Evolutionary conservation across 1,139 yeast species (phyloP), one percentile per base, ranked within the genome.

Genomic region (Saccharomyces hybrid): DNA sequence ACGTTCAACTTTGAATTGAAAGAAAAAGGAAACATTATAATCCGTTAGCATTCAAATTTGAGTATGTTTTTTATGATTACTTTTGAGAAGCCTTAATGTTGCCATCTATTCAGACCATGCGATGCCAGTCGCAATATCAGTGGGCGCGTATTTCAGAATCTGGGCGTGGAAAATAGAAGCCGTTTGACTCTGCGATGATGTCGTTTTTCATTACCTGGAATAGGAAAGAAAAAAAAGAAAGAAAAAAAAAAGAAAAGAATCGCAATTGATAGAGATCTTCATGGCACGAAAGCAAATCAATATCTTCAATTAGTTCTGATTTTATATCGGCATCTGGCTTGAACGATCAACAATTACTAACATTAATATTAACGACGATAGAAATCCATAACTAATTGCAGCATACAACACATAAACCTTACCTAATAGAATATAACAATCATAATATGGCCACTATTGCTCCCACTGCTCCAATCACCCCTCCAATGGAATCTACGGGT

Each of bases 401-500:
- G 34, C 25, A 26, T 28, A 14, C 16, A 46, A 23, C 26, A 47
- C 31, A 28, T n/a, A 47, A 28, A n/a, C 20, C 41, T 25, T 23
- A 7, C 14, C 13, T 20, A 28, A 51, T 20, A 41, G 16, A 23
- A 44, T 29, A 50, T 47, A 47, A 42, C 48, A 56, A 26, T 29
- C 44, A 9, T 20, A 38, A 38, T 26, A 59, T 60, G 69, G 63
- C 72, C 57, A 61, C 67, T 56, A 64, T 66, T 59, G 64, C 64
- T 56, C 78, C 78, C 57, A 81, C 87, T 61, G 81, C 80, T 65
- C 96, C 96, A 57, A 87, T 89, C 69, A 79, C 93, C 65, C 96
- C 96, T 56, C 95, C 96, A 63, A 81, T 88, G 83, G 85, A 84
- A 69, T 77, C 88, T 55, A 81, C 85, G 58, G 87, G 88, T 65